A percentile compares a stretch with the other conserved stretches of the same genome.
Evolutionary conservation across 192 early-diverging fungal genomes (phyloP).

Genomic region (Backusella liffmaniae): DNA sequence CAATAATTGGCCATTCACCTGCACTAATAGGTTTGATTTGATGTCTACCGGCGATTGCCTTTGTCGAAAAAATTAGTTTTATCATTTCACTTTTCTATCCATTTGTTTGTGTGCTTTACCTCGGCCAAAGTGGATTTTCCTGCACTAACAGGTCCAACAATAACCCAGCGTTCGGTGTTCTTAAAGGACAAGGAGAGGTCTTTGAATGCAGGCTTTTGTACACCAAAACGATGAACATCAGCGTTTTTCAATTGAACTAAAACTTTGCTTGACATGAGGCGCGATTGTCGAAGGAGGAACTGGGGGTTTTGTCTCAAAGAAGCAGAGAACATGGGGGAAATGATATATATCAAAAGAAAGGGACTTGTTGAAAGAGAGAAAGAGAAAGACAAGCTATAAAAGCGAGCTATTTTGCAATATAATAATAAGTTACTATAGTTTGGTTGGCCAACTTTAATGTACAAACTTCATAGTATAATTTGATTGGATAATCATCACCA

Average conservation of each 20-base stretch:
- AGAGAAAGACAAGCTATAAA: not conserved
- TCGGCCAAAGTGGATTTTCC: slow-evolving; percentile 52
- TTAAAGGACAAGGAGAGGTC: slow-evolving; percentile 34
- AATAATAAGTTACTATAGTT: not conserved
- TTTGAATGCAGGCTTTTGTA: slow-evolving; percentile 29
- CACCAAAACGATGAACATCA: slow-evolving; percentile 26
- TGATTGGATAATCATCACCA: slow-evolving; percentile 2
- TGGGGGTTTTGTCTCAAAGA: not conserved
- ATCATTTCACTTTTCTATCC: not conserved
- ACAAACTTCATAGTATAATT: not conserved
- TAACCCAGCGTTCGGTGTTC: slow-evolving; percentile 23
- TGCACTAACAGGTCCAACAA: slow-evolving; percentile 38
- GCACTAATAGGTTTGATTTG: slow-evolving; percentile 14
- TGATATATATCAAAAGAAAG: not conserved
- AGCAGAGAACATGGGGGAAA: not conserved
- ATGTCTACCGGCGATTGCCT: slow-evolving; percentile 38
- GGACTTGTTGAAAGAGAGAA: not conserved
- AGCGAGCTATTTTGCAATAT: not conserved
- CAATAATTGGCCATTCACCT: slow-evolving; percentile 30
- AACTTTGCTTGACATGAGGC: not conserved
- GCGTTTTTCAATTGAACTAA: slow-evolving; percentile 32
- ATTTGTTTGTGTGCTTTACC: not conserved
- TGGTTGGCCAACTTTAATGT: not conserved
- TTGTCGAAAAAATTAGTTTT: not conserved
- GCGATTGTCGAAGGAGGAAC: not conserved